Evolutionary conservation across 148 eudicot species (phyloP).

Genomic region (Spergularia bocconei): DNA sequence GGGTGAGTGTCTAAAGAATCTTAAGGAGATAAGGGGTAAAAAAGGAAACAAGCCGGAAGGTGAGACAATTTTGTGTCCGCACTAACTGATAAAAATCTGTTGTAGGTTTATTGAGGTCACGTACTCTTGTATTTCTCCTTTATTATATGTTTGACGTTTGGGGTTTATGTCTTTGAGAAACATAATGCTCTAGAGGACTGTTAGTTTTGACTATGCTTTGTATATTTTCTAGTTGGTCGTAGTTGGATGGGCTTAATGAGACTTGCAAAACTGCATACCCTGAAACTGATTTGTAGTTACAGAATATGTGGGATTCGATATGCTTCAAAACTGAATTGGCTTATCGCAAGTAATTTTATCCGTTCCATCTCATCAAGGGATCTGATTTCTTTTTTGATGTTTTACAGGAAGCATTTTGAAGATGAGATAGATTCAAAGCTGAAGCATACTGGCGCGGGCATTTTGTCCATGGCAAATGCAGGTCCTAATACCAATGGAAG

Average conservation of each 20-base stretch:
- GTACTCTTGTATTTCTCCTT: background rate
- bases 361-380: background rate
- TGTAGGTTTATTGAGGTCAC: background rate
- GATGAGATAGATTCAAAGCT: conserved; percentile 70
- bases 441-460: conserved; percentile 97
- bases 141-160: background rate
- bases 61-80: no score
- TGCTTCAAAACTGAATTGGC: background rate
- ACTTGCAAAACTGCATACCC: background rate
- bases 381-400: conserved; percentile 20
- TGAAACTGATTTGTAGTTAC: background rate
- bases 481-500: conserved; percentile 98
- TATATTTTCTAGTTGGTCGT: background rate
- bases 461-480: conserved; percentile 96
- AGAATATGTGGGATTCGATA: background rate
- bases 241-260: background rate
- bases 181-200: no score
- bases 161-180: background rate
- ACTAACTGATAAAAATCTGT: background rate
- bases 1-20: no score
- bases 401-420: conserved; percentile 68
- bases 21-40: no score
- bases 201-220: background rate
- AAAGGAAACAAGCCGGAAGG: no score
- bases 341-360: background rate